These are phyloP conservation scores for Fusarium nematophilum DNA, from an alignment of 2,329 filamentous ascomycete genomes.

Conservation along the genomic window DNA sequence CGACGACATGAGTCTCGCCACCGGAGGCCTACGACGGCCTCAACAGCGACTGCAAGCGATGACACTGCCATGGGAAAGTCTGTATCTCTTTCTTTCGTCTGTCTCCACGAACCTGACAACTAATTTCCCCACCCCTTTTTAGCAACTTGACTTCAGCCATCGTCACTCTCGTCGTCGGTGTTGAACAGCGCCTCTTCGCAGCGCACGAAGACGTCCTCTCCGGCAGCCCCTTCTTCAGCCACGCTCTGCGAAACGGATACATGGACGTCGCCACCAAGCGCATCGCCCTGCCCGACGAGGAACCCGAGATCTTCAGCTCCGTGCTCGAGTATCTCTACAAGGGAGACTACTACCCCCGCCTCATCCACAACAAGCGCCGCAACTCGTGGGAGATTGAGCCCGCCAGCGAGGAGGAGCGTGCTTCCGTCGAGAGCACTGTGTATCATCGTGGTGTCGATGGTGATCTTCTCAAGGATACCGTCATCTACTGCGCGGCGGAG, in stretches of 20 bases:
- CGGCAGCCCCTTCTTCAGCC: constrained; percentile 79
- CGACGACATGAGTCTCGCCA: constrained; percentile 62
- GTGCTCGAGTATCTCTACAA: constrained; percentile 94
- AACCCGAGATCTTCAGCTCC: constrained; percentile 90
- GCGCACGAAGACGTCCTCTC: constrained; percentile 88
- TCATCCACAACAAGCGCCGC: constrained; percentile 83
- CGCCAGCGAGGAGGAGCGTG: constrained; percentile 56
- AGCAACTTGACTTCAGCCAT: constrained; percentile 73
- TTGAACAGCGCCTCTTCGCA: constrained; percentile 87
- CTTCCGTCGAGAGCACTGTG: constrained; percentile 71
- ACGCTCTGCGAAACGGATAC: constrained; percentile 50
- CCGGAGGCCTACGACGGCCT: constrained; percentile 61
- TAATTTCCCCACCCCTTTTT: constrained; percentile 10
- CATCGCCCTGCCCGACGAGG: constrained; percentile 84
- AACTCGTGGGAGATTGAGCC: constrained; percentile 87
- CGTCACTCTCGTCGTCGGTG: constrained; percentile 83
- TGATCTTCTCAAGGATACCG: constrained; percentile 85
- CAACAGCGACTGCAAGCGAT: constrained; percentile 52
- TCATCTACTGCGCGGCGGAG: constrained; percentile 90
- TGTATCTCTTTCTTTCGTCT: constrained; percentile 32
- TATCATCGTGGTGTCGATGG: constrained; percentile 73
- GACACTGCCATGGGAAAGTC: constrained; percentile 59
- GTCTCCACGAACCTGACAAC: not conserved
- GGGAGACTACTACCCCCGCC: constrained; percentile 88
- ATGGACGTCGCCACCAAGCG: constrained; percentile 65